Evolutionary conservation across 805 yeast genomes (phyloP).

Genomic region (Barnettozyma botsteinii): DNA sequence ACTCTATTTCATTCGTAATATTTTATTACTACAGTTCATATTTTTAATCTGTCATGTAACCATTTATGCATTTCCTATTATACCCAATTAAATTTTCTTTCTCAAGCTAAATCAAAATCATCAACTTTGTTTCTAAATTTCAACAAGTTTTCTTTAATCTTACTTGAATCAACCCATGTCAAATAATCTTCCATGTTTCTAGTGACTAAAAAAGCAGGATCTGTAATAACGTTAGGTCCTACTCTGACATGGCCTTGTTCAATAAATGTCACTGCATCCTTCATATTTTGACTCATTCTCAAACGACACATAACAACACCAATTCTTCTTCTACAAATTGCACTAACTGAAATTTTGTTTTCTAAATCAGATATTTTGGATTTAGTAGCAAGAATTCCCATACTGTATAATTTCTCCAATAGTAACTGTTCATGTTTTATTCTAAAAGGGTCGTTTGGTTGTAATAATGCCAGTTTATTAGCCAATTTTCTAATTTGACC

Average conservation of each 20-base stretch:
- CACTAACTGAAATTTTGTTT: conserved; percentile 86
- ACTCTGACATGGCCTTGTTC: conserved; percentile 98
- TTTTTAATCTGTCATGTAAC: too few relatives aligned
- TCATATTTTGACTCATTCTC: conserved; percentile 85
- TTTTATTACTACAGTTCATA: too few relatives aligned
- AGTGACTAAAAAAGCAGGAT: conserved; percentile 91
- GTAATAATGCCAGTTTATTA: conserved; percentile 74
- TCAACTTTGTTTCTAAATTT: conserved; percentile 75
- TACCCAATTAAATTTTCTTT: neutral
- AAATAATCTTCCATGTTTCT: conserved; percentile 92
- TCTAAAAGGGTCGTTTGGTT: conserved; percentile 83
- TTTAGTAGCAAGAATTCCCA: conserved; percentile 87
- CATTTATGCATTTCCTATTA: neutral
- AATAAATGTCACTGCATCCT: conserved; percentile 84
- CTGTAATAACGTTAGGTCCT: conserved; percentile 93
- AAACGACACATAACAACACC: conserved; percentile 93
- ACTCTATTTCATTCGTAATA: too few relatives aligned
- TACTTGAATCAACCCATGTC: conserved; percentile 96
- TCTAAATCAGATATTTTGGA: conserved; percentile 90
- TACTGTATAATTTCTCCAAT: conserved; percentile 77
- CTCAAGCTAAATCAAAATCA: conserved; percentile 46
- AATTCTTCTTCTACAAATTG: conserved; percentile 84
- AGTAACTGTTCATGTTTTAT: conserved; percentile 82
- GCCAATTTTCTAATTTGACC: conserved; percentile 89
- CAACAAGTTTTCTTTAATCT: conserved; percentile 84